Conservation (phyloP, 371 early-diverging fungal species). For the Apophysomyces trapeziformis region DNA sequence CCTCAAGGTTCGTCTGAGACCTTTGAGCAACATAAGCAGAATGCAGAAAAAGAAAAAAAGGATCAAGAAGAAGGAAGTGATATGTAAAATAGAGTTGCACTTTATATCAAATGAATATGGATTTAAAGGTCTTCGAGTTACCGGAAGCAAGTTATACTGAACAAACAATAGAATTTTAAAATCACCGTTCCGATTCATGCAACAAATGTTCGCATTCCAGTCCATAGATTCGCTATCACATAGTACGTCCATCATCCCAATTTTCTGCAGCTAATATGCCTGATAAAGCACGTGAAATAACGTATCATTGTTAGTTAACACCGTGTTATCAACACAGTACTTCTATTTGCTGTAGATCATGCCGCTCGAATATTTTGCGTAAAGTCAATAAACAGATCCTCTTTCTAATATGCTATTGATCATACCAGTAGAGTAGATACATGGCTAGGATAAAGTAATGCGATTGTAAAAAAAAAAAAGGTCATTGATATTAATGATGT, state of each 20-base stretch:
- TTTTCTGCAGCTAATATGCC: neutral
- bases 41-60: neutral
- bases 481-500: too few relatives aligned
- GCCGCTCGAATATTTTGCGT: too few relatives aligned
- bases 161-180: conserved; percentile 4
- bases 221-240: neutral
- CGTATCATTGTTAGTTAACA: too few relatives aligned
- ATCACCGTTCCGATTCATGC: neutral
- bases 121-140: neutral
- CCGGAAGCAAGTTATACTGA: neutral
- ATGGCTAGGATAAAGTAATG: too few relatives aligned
- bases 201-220: conserved; percentile 9
- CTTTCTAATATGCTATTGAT: too few relatives aligned
- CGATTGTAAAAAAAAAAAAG: too few relatives aligned
- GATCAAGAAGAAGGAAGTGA: neutral
- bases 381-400: too few relatives aligned
- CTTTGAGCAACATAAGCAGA: neutral
- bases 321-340: too few relatives aligned
- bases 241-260: neutral
- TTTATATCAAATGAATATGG: neutral
- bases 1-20: neutral
- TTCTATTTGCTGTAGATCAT: too few relatives aligned
- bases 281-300: too few relatives aligned
- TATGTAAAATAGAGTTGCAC: neutral
- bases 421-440: too few relatives aligned